Evolutionary conservation across 2,329 filamentous ascomycete genomes (phyloP), one percentile per base, ranked within the genome.

Genomic region (Juglanconis oblonga): DNA sequence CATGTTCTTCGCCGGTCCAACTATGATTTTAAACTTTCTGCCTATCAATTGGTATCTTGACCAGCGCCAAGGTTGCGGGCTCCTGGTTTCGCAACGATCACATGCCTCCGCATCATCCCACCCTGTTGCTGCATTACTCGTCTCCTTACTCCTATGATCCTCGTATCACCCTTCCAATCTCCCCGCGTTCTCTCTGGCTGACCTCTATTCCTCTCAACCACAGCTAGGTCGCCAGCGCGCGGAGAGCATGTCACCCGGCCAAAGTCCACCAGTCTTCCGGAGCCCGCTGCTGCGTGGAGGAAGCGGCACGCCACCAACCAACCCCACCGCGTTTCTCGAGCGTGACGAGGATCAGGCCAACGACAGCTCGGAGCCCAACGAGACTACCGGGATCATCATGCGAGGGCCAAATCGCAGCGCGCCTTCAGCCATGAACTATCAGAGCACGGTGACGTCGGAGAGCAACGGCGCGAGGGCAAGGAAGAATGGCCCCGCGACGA

Each of bases 221-320:
- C 59, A 62, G 59, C 55, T 56, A 42, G 62, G 55, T 31, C 50
- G 55, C 58, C 51, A 62, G 50, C 62, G 62, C 59, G 62, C 62
- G 35, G 59, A 64, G 52, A 64, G 13, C 40, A 64, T 64, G 59
- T 58, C 54, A 32, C 59, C 59, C 13, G 62, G 52, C 42, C 55
- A 40, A 36, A 59, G 50, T 31, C 53, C 59, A 35, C 62, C 59
- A 6, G n/a, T 47, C 47, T 52, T 63, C 45, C 51, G 51, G 51
- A 45, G 38, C 35, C 51, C 51, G 24, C 32, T 56, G 3, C 49
- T 38, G 35, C 51, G 40, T 13, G 48, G 52, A 40, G 52, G 38
- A 9, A 2, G 42, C 47, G 44, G 11, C 44, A 52, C 38, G 9
- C 42, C 14, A 17, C 52, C 14, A 11, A 24, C 35, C 32, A 50